Conservation (phyloP, 2,329 filamentous ascomycete genomes). For the Alternaria tenuissima region DNA sequence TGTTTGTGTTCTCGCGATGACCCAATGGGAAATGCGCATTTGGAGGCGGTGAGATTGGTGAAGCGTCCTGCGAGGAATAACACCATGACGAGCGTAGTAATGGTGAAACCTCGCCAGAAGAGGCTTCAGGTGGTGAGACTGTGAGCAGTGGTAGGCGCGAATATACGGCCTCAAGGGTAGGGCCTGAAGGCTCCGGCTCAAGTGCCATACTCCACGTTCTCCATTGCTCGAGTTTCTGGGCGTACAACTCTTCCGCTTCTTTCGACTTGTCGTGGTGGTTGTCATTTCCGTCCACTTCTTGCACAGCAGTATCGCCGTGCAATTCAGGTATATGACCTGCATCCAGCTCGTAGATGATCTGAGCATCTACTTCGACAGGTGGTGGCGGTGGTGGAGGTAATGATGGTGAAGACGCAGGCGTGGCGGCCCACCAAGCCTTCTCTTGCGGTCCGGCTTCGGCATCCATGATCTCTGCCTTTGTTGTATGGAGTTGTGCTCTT, state of each 20-base stretch:
- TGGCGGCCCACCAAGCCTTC: constrained; percentile 17
- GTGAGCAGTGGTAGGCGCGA: constrained; percentile 9
- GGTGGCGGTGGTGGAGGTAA: constrained; percentile 6
- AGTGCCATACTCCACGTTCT: constrained; percentile 14
- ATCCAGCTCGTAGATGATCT: constrained; percentile 32
- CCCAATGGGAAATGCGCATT: constrained; percentile 15
- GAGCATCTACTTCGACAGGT: constrained; percentile 34
- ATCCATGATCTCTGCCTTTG: constrained; percentile 12
- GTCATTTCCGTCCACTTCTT: constrained; percentile 24
- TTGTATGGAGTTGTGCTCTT: not conserved
- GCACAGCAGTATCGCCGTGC: constrained; percentile 23
- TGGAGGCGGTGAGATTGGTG: constrained; percentile 18
- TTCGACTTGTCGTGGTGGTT: constrained; percentile 2
- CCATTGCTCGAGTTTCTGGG: constrained; percentile 19
- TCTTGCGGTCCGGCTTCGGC: constrained; percentile 24
- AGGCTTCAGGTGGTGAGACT: constrained; percentile 11
- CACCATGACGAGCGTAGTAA: constrained; percentile 17
- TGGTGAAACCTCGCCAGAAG: constrained; percentile 17
- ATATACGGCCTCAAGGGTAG: not conserved
- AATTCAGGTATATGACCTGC: constrained; percentile 32
- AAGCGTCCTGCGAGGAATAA: not conserved
- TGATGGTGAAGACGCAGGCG: not conserved
- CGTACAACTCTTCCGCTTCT: constrained; percentile 21
- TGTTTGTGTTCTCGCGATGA: not conserved
- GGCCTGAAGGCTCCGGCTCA: not conserved